phyloP scores from a whole-genome alignment of 2,329 filamentous ascomycete species.

The Macrophomina pseudophaseolina region DNA sequence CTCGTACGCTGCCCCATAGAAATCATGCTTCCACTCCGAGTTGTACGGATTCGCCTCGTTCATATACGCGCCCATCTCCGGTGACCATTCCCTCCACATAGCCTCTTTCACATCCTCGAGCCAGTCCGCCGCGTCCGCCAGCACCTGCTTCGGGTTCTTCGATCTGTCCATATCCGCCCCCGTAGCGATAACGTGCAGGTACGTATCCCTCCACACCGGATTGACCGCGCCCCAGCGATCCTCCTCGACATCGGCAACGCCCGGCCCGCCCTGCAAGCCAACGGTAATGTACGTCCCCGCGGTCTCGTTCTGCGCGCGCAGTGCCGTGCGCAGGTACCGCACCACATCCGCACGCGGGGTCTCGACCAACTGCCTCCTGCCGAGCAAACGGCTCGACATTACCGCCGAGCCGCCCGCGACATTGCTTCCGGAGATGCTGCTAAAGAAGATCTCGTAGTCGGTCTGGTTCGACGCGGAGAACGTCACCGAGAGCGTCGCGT shows the following conservation, averaged over 20 bases:
- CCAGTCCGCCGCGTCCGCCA: slow-evolving; percentile 29
- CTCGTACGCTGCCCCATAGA: slow-evolving; percentile 29
- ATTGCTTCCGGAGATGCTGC: slow-evolving; percentile 33
- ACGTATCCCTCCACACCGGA: slow-evolving; percentile 43
- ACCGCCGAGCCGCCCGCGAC: slow-evolving; percentile 39
- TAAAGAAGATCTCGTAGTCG: slow-evolving; percentile 39
- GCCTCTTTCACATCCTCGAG: slow-evolving; percentile 31
- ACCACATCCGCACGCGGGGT: slow-evolving; percentile 4
- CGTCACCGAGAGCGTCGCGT: neutral
- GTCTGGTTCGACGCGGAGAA: slow-evolving; percentile 32
- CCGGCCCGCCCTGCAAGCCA: slow-evolving; percentile 36
- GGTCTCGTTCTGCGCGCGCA: slow-evolving; percentile 31
- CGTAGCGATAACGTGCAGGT: slow-evolving; percentile 38
- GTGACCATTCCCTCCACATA: slow-evolving; percentile 32
- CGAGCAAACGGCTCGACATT: slow-evolving; percentile 44
- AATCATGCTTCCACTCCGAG: slow-evolving; percentile 29
- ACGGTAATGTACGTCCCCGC: slow-evolving; percentile 34
- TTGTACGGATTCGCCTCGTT: slow-evolving; percentile 32
- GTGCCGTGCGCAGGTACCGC: slow-evolving; percentile 28
- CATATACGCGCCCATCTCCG: slow-evolving; percentile 31
- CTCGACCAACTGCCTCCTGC: slow-evolving; percentile 38
- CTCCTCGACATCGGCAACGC: slow-evolving; percentile 35
- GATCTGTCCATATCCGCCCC: slow-evolving; percentile 29
- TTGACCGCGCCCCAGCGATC: slow-evolving; percentile 37
- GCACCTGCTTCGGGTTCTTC: slow-evolving; percentile 26